Evolutionary conservation across 805 yeast genomes (phyloP), one percentile per base, ranked within the genome.

Genomic region (Kodamaea fukazawae): DNA sequence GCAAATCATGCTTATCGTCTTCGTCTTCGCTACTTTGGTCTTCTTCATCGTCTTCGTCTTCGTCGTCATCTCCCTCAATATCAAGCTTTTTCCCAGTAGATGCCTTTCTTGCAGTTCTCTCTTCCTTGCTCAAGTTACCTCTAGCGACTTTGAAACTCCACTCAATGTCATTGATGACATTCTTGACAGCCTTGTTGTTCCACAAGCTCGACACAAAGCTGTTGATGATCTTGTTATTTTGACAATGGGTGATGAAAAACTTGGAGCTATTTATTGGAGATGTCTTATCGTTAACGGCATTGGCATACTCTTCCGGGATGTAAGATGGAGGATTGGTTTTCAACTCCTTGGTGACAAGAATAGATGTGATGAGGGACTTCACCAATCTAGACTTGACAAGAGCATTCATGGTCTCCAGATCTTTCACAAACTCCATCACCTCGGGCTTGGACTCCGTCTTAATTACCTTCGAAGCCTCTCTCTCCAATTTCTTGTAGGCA

Each of bases 81-180:
- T 43, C 49, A 26, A 20, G 44, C 55, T 15, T 44, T 49, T 5
- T 45, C 7, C 62, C 61, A 2, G 54, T 43, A 5, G 49, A 44
- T 27, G 49, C 51, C 42, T 52, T 56, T 36, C 68, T 58, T 0
- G 48, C 50, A 1, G 48, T 56, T 31, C 50, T 53, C 38, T 68
- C 74, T 35, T 70, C 66, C 15, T 60, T 55, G 3, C 65, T 60
- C 38, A 75, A 55, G 18, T 71, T 56, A 14, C 76, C 75, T 46
- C 78, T 68, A n/a, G 71, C 65, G 30, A 73, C 65, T 28, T 68
- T 69, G 46, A 74, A 61, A 34, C 67, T 42, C 78, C 65, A 65
- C 50, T 76, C 63, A 53, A 71, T 50, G 46, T 65, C 69, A n/a
- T 37, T 48, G 29, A 67, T 43, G 29, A 63, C 31, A 28, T 53